Percentiles rank a stretch among this genome's conserved stretches.
Evolutionary conservation across 768 basidiomycete species (phyloP).

Genomic region (Suillus lakei): DNA sequence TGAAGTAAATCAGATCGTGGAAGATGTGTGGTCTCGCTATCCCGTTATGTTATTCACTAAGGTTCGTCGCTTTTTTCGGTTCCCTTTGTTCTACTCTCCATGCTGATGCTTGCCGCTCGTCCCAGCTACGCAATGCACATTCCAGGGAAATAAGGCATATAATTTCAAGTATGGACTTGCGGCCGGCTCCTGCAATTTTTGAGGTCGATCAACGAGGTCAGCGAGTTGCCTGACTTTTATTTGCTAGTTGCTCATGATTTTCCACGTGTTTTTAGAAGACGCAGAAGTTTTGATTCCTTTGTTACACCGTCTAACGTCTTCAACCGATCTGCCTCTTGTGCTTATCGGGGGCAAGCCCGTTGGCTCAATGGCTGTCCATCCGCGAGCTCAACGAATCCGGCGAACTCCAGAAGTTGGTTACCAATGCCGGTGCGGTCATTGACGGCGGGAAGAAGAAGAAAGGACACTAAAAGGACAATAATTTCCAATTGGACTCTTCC

Average conservation of each 20-base stretch:
- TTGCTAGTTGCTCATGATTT: neutral
- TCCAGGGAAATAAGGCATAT: conserved; percentile 71
- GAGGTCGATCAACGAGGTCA: conserved; percentile 68
- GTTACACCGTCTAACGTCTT: conserved; percentile 61
- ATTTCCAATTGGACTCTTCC: neutral
- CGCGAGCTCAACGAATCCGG: conserved; percentile 53
- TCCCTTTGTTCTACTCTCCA: conserved; percentile 12
- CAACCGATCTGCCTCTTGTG: conserved; percentile 63
- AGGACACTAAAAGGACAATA: neutral
- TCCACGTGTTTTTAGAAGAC: conserved; percentile 48
- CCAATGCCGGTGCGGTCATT: conserved; percentile 61
- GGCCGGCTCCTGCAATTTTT: conserved; percentile 67
- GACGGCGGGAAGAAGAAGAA: conserved; percentile 57
- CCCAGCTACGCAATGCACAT: conserved; percentile 62
- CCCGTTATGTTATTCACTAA: conserved; percentile 80
- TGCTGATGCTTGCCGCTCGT: conserved; percentile 10
- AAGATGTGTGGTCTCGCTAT: conserved; percentile 72
- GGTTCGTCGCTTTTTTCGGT: conserved; percentile 41
- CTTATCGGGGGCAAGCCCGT: conserved; percentile 68
- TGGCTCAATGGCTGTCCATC: conserved; percentile 56
- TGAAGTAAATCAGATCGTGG: conserved; percentile 62
- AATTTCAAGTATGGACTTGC: conserved; percentile 58
- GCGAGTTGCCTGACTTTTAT: neutral
- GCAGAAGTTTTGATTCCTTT: conserved; percentile 64
- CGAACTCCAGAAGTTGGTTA: conserved; percentile 53